phyloP scores from a whole-genome alignment of 225 moss, liverwort and hornwort species.

The Anthoceros angustus region DNA sequence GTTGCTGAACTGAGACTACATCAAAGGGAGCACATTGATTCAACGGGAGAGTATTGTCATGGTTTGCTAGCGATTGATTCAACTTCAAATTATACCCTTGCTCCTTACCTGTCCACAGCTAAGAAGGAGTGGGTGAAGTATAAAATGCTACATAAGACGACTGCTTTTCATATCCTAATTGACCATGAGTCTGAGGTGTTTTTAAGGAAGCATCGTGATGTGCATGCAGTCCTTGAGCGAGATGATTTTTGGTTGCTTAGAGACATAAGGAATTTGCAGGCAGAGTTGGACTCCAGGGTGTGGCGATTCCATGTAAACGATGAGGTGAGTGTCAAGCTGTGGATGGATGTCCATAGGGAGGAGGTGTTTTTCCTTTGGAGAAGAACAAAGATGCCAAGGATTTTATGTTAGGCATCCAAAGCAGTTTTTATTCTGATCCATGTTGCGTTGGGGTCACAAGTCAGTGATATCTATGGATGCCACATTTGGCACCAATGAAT shows the following conservation, averaged over 20 bases:
- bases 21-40: not conserved
- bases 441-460: not conserved
- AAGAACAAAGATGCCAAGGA: not conserved
- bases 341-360: not conserved
- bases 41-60: not conserved
- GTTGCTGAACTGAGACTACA: not conserved
- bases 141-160: not conserved
- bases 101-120: not conserved
- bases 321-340: not conserved
- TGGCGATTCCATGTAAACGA: not conserved
- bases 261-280: slow-evolving; percentile 1
- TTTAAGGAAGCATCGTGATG: not conserved
- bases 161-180: not conserved
- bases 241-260: not conserved
- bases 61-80: not conserved
- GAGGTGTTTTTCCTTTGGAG: not conserved
- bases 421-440: not conserved
- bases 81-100: not conserved
- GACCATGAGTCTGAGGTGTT: not conserved
- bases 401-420: slow-evolving; percentile 1
- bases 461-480: not conserved
- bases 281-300: not conserved
- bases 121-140: not conserved
- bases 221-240: not conserved
- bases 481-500: not conserved